Evolutionary conservation across 495 filamentous ascomycete genomes (phyloP), one percentile per base, ranked within the genome.

Genomic region (Bryoglossum gracile): DNA sequence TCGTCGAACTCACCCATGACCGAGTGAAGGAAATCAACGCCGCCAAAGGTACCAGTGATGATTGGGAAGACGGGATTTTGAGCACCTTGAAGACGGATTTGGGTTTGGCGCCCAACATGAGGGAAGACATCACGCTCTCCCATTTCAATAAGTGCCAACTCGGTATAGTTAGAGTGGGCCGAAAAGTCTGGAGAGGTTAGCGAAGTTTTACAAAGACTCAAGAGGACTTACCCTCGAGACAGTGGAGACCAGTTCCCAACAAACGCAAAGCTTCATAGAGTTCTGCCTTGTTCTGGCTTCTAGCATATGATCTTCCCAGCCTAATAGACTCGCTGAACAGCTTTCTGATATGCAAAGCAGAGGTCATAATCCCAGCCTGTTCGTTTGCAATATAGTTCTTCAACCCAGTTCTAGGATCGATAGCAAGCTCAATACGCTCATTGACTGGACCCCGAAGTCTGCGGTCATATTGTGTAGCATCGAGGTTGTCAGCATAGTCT

Each of bases 371-470:
- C 39, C 73, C 75, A 21, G 75, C 64, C 37, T 76, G 67, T 61
- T 95, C 89, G 34, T 86, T 86, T 18, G 89, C 87, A 62, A 95
- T 94, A 59, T 95, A 94, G 56, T 84, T 87, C 67, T 95, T 95
- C 65, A 95, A 69, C 34, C 89, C 88, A n/a, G 82, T 87, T 50
- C 80, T 70, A 1, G 68, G 68, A 57, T 95, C 84, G 56, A 95
- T 77, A 13, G 73, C 77, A 14, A 95, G 73, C 66, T 95, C 89
- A 16, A 77, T 74, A 25, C 71, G 59, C 65, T 94, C 88, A 55
- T 95, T 78, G 22, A 95, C 71, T 1, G 86, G 89, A 3, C 82
- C 87, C 43, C 89, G 82, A 39, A 95, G 80, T 46, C 85, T 78
- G 43, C 54, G 70, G 57, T 95, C 84, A 56, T 89, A 94, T 50